Evolutionary conservation across 2,329 filamentous ascomycete genomes (phyloP).

Genomic region (Corinectria fuckeliana): DNA sequence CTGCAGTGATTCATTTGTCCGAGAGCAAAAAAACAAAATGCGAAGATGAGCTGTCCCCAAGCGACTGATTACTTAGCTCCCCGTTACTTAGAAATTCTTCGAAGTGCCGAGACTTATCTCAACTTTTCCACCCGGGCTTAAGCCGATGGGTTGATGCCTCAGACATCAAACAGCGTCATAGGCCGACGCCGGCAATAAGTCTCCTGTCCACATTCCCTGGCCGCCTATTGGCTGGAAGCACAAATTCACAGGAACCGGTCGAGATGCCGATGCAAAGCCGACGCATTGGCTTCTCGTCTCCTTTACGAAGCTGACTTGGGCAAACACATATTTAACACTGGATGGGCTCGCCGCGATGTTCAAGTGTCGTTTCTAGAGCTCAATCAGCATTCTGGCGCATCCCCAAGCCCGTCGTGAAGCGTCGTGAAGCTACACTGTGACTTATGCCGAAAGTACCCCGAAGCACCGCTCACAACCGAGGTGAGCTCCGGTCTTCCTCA

Average conservation of each 20-base stretch:
- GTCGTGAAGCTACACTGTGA: neutral
- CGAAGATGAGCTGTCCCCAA: conserved; percentile 21
- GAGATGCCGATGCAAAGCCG: conserved; percentile 27
- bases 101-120: conserved; percentile 39
- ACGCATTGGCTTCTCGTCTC: neutral
- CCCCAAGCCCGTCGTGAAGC: neutral
- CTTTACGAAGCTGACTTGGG: neutral
- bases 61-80: conserved; percentile 7
- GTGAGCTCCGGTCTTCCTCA: neutral
- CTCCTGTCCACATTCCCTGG: conserved; percentile 9
- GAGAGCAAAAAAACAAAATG: conserved; percentile 18
- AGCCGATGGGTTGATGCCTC: conserved; percentile 36
- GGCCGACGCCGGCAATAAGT: conserved; percentile 31
- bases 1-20: conserved; percentile 39
- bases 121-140: conserved; percentile 40
- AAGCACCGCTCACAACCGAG: conserved; percentile 26
- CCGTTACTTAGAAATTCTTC: conserved; percentile 32
- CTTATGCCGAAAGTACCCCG: conserved; percentile 39
- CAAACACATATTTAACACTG: neutral
- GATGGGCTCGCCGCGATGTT: neutral
- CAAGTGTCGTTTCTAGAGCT: neutral
- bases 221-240: conserved; percentile 24
- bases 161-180: conserved; percentile 42
- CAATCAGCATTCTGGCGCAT: neutral
- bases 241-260: conserved; percentile 12